phyloP scores from a whole-genome alignment of 306 rosid species.

The Citrullus colocynthis region DNA sequence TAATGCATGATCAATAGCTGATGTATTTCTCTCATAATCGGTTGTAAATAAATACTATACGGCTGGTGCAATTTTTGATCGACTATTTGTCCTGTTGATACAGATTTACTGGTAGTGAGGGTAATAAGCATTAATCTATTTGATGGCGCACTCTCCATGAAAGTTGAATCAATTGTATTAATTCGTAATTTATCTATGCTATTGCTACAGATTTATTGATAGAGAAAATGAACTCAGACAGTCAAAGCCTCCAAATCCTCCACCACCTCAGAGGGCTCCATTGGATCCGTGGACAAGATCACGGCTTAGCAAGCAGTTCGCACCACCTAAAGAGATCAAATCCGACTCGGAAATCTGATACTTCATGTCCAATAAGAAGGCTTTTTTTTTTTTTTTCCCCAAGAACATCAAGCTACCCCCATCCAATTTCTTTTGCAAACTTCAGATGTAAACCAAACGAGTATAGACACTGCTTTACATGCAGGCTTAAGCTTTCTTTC shows the following conservation, averaged over 20 bases:
- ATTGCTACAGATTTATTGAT: conserved; percentile 56
- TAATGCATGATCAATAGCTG: neutral
- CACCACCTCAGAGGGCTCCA: conserved; percentile 60
- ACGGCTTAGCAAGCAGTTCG: conserved; percentile 55
- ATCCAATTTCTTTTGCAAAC: neutral
- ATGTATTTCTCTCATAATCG: neutral
- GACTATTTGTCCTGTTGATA: neutral
- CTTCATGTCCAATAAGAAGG: neutral
- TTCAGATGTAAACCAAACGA: neutral
- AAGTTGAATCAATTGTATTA: neutral
- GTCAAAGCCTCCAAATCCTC: conserved; percentile 74
- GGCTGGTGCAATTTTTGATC: neutral
- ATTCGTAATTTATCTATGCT: neutral
- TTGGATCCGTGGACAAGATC: conserved; percentile 86
- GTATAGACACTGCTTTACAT: neutral
- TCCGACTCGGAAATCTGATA: conserved; percentile 36
- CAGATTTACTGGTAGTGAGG: neutral
- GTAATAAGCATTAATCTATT: neutral
- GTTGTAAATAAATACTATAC: neutral
- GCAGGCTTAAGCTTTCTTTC: neutral
- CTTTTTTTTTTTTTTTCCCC: neutral
- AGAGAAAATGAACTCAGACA: conserved; percentile 77
- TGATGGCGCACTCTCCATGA: neutral
- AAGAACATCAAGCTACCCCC: neutral
- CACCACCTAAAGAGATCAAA: conserved; percentile 64